phyloP scores from a whole-genome alignment of 805 yeast genomes.

The Pichia nanzhaoensis region DNA sequence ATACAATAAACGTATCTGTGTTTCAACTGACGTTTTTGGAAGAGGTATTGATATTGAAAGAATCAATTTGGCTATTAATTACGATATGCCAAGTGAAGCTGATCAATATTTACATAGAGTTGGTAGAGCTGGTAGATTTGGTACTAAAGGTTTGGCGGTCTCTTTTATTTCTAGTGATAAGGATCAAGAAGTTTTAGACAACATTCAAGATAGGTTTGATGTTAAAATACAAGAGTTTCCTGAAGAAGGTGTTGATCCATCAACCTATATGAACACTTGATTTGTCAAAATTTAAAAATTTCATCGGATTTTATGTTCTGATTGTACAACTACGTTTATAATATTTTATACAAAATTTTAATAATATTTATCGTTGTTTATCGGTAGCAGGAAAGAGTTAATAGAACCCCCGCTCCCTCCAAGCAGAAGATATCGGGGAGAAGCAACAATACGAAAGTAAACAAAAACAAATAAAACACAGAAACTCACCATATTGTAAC shows the following conservation, averaged over 20 bases:
- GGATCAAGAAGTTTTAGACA: constrained; percentile 83
- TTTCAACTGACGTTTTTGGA: constrained; percentile 96
- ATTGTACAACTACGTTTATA: not conserved
- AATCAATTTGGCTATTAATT: constrained; percentile 95
- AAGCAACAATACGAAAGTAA: no score
- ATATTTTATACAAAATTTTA: not conserved
- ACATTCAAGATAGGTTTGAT: constrained; percentile 96
- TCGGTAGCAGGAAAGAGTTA: no score
- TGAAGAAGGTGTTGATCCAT: constrained; percentile 95
- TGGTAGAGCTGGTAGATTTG: constrained; percentile 99
- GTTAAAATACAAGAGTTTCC: constrained; percentile 94
- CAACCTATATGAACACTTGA: constrained; percentile 93
- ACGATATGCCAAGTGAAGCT: constrained; percentile 93
- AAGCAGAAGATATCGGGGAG: constrained; percentile 1
- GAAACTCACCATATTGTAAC: not conserved
- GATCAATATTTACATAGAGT: constrained; percentile 98
- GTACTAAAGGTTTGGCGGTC: constrained; percentile 96
- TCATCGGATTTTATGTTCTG: not conserved
- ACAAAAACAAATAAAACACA: no score
- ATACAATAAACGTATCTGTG: constrained; percentile 98
- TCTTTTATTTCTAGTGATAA: constrained; percentile 81
- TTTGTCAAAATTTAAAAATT: no score
- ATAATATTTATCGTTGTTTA: no score
- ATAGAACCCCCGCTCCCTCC: no score
- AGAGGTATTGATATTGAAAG: constrained; percentile 99